phyloP scores from a whole-genome alignment of 2,329 filamentous ascomycete genomes.

The Cordyceps farinosa region DNA sequence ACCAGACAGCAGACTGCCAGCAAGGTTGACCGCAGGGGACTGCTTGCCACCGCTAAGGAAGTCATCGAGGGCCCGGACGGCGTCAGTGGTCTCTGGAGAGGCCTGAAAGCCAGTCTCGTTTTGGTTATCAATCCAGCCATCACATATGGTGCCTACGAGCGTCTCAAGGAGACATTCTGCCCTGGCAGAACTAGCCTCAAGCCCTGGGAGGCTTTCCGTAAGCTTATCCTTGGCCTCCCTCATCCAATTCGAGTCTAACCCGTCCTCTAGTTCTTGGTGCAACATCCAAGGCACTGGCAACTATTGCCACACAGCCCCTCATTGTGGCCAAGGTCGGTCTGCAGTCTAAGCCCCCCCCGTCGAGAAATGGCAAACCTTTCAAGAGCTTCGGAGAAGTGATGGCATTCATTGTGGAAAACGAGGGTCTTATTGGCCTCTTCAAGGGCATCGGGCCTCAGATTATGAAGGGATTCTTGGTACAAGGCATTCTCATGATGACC shows the following conservation, averaged over 20 bases:
- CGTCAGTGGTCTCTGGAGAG: conserved; percentile 84
- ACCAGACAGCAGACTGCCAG: conserved; percentile 92
- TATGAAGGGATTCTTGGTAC: conserved; percentile 85
- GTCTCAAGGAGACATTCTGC: conserved; percentile 73
- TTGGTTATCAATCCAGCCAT: conserved; percentile 95
- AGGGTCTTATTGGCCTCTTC: conserved; percentile 80
- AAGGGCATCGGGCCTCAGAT: conserved; percentile 96
- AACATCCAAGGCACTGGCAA: conserved; percentile 88
- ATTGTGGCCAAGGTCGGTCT: conserved; percentile 97
- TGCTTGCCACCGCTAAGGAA: conserved; percentile 83
- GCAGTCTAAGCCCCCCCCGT: conserved; percentile 85
- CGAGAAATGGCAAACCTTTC: conserved; percentile 84
- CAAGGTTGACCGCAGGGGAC: conserved; percentile 77
- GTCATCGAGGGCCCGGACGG: conserved; percentile 90
- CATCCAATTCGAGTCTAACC: conserved; percentile 4
- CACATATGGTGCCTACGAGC: conserved; percentile 95
- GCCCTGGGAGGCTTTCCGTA: conserved; percentile 87
- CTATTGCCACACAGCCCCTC: conserved; percentile 86
- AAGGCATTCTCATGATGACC: conserved; percentile 98
- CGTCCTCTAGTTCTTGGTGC: conserved; percentile 71
- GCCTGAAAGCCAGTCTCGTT: conserved; percentile 91
- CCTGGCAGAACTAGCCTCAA: conserved; percentile 71
- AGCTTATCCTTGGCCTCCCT: conserved; percentile 37
- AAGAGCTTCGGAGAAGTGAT: conserved; percentile 93
- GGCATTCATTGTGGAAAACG: conserved; percentile 85